Conservation (phyloP, 352 stramenopile genomes). For the Pythium utonaiense region DNA sequence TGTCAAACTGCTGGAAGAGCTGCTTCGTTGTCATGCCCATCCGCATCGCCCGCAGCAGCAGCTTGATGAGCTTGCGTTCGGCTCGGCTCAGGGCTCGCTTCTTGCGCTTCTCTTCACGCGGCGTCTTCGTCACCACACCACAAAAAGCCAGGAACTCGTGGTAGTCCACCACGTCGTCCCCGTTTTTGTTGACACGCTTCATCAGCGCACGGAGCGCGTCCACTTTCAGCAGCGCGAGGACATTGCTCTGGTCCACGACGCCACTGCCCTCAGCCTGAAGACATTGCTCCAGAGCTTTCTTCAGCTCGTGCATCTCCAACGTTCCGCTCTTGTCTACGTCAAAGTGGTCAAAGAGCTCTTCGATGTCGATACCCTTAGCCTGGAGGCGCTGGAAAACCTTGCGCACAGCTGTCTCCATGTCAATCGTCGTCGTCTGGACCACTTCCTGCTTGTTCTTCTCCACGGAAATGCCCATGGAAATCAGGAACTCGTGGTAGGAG, state of each 20-base stretch:
- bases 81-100: conserved; percentile 20
- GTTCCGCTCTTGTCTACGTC: conserved; percentile 57
- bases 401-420: conserved; percentile 39
- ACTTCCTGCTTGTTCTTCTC: conserved; percentile 46
- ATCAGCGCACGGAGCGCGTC: conserved; percentile 43
- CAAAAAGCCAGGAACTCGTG: conserved; percentile 60
- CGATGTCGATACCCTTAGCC: conserved; percentile 45
- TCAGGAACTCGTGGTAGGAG: conserved; percentile 79
- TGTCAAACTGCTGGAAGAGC: conserved; percentile 79
- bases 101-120: conserved; percentile 12
- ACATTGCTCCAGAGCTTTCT: conserved; percentile 41
- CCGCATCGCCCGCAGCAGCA: conserved; percentile 45
- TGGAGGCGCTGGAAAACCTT: conserved; percentile 49
- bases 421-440: conserved; percentile 34
- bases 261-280: conserved; percentile 30
- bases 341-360: conserved; percentile 67
- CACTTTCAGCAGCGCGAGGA: conserved; percentile 37
- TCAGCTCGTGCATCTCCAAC: conserved; percentile 55
- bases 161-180: conserved; percentile 60
- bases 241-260: conserved; percentile 2
- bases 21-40: conserved; percentile 47
- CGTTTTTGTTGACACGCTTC: conserved; percentile 55
- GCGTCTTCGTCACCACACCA: conserved; percentile 30
- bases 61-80: conserved; percentile 62
- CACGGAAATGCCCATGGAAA: conserved; percentile 43